Conservation (phyloP, 345 rosid genomes). For the Hypericum androsaemum region DNA sequence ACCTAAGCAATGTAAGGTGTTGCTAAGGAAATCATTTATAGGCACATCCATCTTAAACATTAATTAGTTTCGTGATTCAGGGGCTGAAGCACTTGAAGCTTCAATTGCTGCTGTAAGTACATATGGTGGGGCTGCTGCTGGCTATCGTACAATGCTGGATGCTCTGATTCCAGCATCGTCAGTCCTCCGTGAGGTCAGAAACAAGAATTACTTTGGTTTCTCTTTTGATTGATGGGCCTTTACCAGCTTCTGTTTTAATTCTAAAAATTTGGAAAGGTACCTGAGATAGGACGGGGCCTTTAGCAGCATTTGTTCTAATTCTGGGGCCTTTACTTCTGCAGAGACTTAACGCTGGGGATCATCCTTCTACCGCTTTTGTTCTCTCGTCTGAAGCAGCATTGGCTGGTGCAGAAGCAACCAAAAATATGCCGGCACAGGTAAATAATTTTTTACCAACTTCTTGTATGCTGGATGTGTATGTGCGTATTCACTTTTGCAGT, state of each 20-base stretch:
- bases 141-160: slow-evolving; percentile 82
- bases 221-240: background rate
- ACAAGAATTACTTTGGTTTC: background rate
- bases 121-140: slow-evolving; percentile 91
- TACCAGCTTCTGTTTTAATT: background rate
- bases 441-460: slow-evolving; percentile 3
- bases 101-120: slow-evolving; percentile 76
- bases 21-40: slow-evolving; percentile 10
- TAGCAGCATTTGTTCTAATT: background rate
- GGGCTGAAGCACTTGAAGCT: slow-evolving; percentile 82
- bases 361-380: slow-evolving; percentile 57
- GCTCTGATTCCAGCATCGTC: slow-evolving; percentile 85
- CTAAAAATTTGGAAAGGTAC: too few relatives aligned
- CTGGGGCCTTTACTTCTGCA: slow-evolving; percentile 19
- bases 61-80: slow-evolving; percentile 30
- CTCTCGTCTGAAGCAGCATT: slow-evolving; percentile 74
- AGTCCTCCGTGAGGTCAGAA: slow-evolving; percentile 67
- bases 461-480: background rate
- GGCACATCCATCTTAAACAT: slow-evolving; percentile 7
- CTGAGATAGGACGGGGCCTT: too few relatives aligned
- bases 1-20: slow-evolving; percentile 66
- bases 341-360: slow-evolving; percentile 69
- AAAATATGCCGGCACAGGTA: slow-evolving; percentile 88
- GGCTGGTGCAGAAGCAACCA: slow-evolving; percentile 84
- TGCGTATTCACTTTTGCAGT: background rate